Conservation (phyloP, 2,329 filamentous ascomycete genomes). For the Alternaria gansuensis region DNA sequence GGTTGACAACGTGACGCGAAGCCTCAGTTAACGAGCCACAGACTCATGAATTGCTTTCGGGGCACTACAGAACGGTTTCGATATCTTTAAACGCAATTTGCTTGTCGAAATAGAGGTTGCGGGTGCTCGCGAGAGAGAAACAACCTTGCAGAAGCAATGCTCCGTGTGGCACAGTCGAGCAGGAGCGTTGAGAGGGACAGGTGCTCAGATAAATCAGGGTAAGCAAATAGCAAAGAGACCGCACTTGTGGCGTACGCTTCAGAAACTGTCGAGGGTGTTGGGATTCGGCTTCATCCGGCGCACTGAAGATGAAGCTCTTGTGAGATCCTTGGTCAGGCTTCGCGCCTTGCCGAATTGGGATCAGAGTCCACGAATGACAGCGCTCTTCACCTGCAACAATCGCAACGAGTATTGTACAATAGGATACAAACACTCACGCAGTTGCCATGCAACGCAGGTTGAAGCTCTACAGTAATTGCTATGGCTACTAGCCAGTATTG, state of each 20-base stretch:
- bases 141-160: slow-evolving; percentile 44
- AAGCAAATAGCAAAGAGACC: slow-evolving; percentile 10
- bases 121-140: slow-evolving; percentile 29
- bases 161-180: slow-evolving; percentile 35
- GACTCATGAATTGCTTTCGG: slow-evolving; percentile 25
- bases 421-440: not conserved
- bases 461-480: not conserved
- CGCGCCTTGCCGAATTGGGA: slow-evolving; percentile 23
- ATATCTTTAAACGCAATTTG: slow-evolving; percentile 7
- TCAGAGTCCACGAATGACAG: slow-evolving; percentile 22
- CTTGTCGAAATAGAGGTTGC: slow-evolving; percentile 20
- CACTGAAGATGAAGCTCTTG: slow-evolving; percentile 39
- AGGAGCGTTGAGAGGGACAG: slow-evolving; percentile 7
- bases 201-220: slow-evolving; percentile 2
- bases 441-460: not conserved
- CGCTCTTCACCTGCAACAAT: slow-evolving; percentile 15
- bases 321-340: slow-evolving; percentile 26
- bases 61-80: not conserved
- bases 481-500: not conserved
- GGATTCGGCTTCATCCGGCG: slow-evolving; percentile 31
- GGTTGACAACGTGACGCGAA: slow-evolving; percentile 26
- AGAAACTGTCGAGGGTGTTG: slow-evolving; percentile 30
- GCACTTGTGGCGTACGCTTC: slow-evolving; percentile 18
- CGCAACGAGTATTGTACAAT: slow-evolving; percentile 8
- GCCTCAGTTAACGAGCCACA: slow-evolving; percentile 26